Conservation (phyloP, 371 early-diverging fungal genomes). For the Chytridium lagenaria region DNA sequence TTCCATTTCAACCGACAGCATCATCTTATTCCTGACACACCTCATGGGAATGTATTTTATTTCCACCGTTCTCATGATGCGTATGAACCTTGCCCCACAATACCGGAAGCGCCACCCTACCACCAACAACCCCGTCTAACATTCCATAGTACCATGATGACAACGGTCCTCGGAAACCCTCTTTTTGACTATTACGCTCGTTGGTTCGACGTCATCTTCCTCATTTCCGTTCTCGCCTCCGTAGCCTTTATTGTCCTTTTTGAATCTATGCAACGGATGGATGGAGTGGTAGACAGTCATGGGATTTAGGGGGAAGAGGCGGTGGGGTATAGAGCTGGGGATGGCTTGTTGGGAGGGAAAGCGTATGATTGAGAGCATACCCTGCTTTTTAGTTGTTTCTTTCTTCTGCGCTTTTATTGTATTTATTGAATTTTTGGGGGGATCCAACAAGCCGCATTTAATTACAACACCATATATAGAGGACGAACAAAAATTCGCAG, state of each 20-base stretch:
- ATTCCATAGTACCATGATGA: conserved; percentile 69
- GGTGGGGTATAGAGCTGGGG: conserved; percentile 18
- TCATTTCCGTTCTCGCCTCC: conserved; percentile 70
- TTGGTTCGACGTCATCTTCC: conserved; percentile 93
- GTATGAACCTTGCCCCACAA: conserved; percentile 81
- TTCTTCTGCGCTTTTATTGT: no score
- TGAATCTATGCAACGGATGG: conserved; percentile 12
- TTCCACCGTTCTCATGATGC: conserved; percentile 88
- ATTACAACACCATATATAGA: no score
- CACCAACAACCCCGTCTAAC: neutral
- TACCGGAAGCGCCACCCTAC: no score
- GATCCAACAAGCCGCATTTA: no score
- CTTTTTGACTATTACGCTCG: conserved; percentile 88
- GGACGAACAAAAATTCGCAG: no score
- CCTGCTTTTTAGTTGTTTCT: no score
- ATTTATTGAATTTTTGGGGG: no score
- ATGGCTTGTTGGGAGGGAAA: conserved; percentile 13
- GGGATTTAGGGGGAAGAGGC: conserved; percentile 14
- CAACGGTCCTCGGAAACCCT: conserved; percentile 73
- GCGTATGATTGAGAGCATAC: no score
- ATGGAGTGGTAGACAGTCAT: neutral
- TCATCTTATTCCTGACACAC: conserved; percentile 77
- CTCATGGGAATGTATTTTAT: conserved; percentile 94
- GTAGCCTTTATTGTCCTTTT: conserved; percentile 32
- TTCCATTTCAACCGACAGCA: conserved; percentile 69